These are phyloP conservation scores for Fomitopsis serialis DNA, from an alignment of 768 basidiomycete species.

Conservation along the genomic window DNA sequence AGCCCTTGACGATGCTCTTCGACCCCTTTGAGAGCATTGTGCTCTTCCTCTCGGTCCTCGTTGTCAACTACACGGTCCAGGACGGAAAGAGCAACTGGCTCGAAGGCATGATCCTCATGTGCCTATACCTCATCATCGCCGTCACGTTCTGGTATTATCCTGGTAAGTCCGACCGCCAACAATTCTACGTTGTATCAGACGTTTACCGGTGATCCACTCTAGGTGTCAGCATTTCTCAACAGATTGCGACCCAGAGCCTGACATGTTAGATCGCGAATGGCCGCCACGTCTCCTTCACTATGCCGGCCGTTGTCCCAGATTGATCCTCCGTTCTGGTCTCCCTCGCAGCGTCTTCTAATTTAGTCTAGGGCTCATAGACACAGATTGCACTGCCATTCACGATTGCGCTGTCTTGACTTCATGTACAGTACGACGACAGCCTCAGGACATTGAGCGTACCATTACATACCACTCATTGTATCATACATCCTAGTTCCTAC, in stretches of 20 bases:
- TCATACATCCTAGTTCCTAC: not conserved
- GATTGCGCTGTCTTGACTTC: no score
- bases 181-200: not conserved
- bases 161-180: conserved; percentile 23
- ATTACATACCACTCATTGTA: not conserved
- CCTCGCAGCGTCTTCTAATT: no score
- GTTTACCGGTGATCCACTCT: not conserved
- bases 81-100: conserved; percentile 91
- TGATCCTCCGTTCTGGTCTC: no score
- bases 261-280: not conserved
- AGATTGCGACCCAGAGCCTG: conserved; percentile 5
- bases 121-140: conserved; percentile 53
- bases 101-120: conserved; percentile 75
- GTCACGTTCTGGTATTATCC: conserved; percentile 52
- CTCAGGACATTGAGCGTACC: conserved; percentile 16
- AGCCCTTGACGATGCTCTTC: conserved; percentile 76
- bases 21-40: conserved; percentile 86
- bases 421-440: not conserved
- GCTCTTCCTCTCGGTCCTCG: conserved; percentile 35
- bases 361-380: no score
- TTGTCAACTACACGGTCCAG: conserved; percentile 74
- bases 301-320: no score
- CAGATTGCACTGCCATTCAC: no score
- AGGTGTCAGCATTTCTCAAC: conserved; percentile 13
- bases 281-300: no score